These are phyloP conservation scores for Candida pseudofarinosa DNA, from an alignment of 805 yeast species.

Conservation along the genomic window DNA sequence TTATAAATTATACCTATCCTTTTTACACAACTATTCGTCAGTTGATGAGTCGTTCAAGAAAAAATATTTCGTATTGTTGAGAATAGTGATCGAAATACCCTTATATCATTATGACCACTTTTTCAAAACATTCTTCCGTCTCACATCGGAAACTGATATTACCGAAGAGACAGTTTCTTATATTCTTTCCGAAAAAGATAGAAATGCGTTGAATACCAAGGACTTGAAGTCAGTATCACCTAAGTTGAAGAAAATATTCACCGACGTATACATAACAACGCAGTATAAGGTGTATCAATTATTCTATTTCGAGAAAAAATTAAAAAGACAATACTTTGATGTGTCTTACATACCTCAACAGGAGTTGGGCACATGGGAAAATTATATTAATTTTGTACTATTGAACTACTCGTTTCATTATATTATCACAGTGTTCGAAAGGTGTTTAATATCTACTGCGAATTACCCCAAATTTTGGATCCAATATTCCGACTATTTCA, in stretches of 20 bases:
- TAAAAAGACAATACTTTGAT: conserved; percentile 35
- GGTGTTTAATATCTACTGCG: conserved; percentile 46
- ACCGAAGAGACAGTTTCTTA: conserved; percentile 10
- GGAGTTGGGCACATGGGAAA: conserved; percentile 57
- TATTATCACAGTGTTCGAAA: conserved; percentile 37
- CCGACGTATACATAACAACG: conserved; percentile 52
- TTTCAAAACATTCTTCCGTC: conserved; percentile 33
- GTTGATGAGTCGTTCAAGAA: conserved; percentile 21
- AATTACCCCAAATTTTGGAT: conserved; percentile 48
- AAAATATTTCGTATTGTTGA: conserved; percentile 39
- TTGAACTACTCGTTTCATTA: conserved; percentile 20
- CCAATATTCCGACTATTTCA: conserved; percentile 43
- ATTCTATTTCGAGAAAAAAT: conserved; percentile 45
- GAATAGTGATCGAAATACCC: conserved; percentile 54
- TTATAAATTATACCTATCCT: conserved; percentile 47
- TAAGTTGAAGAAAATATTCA: conserved; percentile 43
- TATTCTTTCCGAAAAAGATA: conserved; percentile 16
- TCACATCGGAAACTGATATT: conserved; percentile 18
- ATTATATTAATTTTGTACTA: conserved; percentile 55
- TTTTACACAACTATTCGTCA: conserved; percentile 32
- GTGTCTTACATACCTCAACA: conserved; percentile 31
- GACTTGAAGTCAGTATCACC: conserved; percentile 25
- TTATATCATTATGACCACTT: conserved; percentile 49
- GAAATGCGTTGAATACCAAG: conserved; percentile 10
- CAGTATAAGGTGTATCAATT: conserved; percentile 50